phyloP scores from a whole-genome alignment of 768 basidiomycete species.

The Amanita molliuscula region DNA sequence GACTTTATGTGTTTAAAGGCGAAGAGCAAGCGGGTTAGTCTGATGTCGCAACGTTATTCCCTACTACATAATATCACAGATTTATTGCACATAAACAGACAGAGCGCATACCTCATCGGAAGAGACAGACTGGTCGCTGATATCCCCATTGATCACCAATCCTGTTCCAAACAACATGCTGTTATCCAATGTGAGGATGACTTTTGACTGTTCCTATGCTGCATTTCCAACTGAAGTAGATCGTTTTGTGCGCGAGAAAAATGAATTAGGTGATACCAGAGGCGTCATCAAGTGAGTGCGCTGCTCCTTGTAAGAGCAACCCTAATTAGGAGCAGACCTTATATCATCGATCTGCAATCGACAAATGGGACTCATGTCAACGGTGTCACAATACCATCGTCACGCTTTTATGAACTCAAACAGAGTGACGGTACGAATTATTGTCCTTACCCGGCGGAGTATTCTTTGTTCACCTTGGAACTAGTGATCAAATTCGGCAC shows the following conservation, averaged over 20 bases:
- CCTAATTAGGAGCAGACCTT: constrained; percentile 49
- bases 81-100: constrained; percentile 82
- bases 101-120: constrained; percentile 92
- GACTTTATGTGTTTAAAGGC: constrained; percentile 96
- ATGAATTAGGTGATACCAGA: constrained; percentile 77
- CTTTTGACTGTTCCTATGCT: constrained; percentile 5
- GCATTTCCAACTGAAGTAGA: constrained; percentile 28
- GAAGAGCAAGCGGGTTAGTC: constrained; percentile 81
- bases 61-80: constrained; percentile 34
- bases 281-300: constrained; percentile 69
- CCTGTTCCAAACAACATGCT: constrained; percentile 97
- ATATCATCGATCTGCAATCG: constrained; percentile 97
- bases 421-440: constrained; percentile 58
- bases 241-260: constrained; percentile 76
- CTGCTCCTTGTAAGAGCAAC: neutral
- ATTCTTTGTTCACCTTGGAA: constrained; percentile 1
- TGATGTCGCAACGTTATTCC: neutral
- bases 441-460: constrained; percentile 1
- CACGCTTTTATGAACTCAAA: constrained; percentile 80
- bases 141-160: constrained; percentile 90
- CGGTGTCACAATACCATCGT: constrained; percentile 71
- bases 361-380: constrained; percentile 95
- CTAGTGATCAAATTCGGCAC: constrained; percentile 81
- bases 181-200: constrained; percentile 74
- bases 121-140: constrained; percentile 80